These are phyloP conservation scores for Chlorella sp. DNA, from an alignment of 139 green algal species.

Conservation along the genomic window DNA sequence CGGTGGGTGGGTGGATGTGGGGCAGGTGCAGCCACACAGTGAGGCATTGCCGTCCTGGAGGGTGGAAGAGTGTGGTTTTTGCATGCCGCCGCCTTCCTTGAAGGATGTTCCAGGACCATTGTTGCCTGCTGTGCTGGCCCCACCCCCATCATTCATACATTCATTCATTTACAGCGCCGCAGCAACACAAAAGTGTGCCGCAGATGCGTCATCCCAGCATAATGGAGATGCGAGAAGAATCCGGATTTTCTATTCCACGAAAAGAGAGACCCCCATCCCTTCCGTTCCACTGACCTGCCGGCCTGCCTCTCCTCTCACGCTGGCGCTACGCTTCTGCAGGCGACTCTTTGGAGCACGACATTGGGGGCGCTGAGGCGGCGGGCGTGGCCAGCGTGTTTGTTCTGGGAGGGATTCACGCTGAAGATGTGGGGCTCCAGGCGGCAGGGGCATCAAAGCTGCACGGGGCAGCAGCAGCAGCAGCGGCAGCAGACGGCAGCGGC, in stretches of 20 bases:
- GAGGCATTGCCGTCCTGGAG: constrained; percentile 18
- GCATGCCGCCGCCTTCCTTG: neutral
- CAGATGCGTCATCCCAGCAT: too few species aligned
- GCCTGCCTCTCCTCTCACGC: neutral
- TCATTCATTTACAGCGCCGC: too few species aligned
- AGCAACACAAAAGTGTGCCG: too few species aligned
- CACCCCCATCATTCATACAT: neutral
- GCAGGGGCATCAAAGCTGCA: neutral
- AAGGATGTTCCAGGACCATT: neutral
- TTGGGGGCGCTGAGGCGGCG: constrained; percentile 60
- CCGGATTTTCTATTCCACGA: too few species aligned
- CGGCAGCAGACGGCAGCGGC: neutral
- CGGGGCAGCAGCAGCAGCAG: neutral
- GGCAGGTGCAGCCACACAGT: neutral
- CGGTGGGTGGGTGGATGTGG: neutral
- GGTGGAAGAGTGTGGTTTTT: neutral
- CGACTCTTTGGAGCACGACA: constrained; percentile 82
- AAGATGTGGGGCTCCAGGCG: constrained; percentile 49
- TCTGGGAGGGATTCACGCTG: constrained; percentile 73
- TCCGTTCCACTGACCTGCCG: neutral
- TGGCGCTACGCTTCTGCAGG: neutral
- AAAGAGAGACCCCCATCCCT: too few species aligned
- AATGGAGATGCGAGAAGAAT: too few species aligned
- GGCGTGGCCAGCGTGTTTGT: constrained; percentile 77
- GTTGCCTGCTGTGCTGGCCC: neutral